phyloP scores from a whole-genome alignment of 345 rosid genomes.

The Corchorus olitorius region DNA sequence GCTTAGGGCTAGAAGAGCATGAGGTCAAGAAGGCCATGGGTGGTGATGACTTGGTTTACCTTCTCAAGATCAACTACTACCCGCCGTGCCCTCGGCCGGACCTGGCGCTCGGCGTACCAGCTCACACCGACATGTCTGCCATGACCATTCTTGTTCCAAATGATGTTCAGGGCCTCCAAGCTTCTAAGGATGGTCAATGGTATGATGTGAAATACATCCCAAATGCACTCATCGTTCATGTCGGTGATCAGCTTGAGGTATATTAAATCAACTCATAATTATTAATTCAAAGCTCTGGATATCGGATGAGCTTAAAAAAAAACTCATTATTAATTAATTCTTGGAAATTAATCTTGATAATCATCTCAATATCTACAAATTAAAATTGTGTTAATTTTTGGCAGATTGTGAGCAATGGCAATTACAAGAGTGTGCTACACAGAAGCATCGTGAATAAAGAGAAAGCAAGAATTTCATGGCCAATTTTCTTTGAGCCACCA shows the following conservation, averaged over 20 bases:
- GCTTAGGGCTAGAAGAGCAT: constrained; percentile 56
- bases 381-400: too few species aligned
- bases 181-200: constrained; percentile 65
- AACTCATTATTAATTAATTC: neutral
- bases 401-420: constrained; percentile 80
- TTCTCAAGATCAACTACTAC: constrained; percentile 82
- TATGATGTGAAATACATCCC: constrained; percentile 67
- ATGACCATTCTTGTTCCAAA: constrained; percentile 82
- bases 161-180: constrained; percentile 85
- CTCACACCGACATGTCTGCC: constrained; percentile 73
- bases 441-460: constrained; percentile 53
- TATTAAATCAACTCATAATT: constrained; percentile 26
- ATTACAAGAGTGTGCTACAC: constrained; percentile 53
- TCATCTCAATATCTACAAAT: neutral
- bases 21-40: constrained; percentile 59
- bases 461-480: constrained; percentile 53
- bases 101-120: constrained; percentile 69
- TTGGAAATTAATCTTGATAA: neutral
- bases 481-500: constrained; percentile 84
- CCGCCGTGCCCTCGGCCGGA: constrained; percentile 95
- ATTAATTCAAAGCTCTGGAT: too few species aligned
- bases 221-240: constrained; percentile 70
- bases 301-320: too few species aligned
- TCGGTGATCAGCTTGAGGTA: constrained; percentile 83
- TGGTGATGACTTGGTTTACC: constrained; percentile 57